Conservation (phyloP, 257 asterid species). For the Solanum paucissectum region DNA sequence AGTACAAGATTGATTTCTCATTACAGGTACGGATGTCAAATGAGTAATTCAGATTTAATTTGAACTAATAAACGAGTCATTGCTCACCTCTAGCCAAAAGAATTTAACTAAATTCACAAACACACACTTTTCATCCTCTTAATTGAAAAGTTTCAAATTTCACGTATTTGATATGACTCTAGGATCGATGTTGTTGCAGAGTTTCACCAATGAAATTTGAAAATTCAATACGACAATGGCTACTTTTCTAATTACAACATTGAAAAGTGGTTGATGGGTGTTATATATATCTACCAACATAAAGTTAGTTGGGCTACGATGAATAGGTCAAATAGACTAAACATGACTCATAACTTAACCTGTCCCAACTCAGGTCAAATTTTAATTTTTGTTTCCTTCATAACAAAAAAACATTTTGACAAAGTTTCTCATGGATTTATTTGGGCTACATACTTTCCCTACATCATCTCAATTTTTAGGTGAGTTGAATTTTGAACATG, state of each 20-base stretch:
- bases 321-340: background rate
- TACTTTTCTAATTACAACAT: background rate
- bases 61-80: background rate
- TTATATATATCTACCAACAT: background rate
- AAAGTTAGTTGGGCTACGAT: background rate
- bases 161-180: background rate
- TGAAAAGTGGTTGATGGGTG: background rate
- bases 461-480: background rate
- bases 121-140: background rate
- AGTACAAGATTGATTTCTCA: slow-evolving; percentile 33
- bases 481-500: background rate
- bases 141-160: background rate
- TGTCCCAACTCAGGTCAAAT: background rate
- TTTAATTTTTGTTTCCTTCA: background rate
- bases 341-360: background rate
- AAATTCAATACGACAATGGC: background rate
- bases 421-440: background rate
- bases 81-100: background rate
- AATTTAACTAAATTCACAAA: background rate
- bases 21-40: slow-evolving; percentile 3
- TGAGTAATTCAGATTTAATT: background rate
- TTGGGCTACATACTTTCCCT: background rate
- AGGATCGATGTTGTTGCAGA: background rate
- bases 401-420: background rate
- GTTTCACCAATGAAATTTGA: background rate